Percentiles rank a stretch among this genome's conserved stretches.
Conservation (phyloP, 2,329 filamentous ascomycete species). For the Phialophora verrucosa region DNA sequence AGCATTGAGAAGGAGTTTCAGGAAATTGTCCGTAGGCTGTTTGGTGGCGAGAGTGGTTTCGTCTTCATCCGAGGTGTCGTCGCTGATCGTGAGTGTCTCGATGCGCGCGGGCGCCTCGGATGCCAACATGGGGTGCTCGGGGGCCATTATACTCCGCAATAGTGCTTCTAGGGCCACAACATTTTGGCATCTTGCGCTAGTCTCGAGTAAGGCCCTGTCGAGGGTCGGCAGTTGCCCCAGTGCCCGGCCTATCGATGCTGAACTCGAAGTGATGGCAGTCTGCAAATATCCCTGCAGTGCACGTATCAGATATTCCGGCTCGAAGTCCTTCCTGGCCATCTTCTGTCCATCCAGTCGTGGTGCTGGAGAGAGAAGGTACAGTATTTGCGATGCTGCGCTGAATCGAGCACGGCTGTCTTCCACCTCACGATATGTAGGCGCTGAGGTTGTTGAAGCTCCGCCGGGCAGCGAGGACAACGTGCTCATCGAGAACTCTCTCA, state of each 20-base stretch:
- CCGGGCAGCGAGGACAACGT: constrained; percentile 49
- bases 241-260: constrained; percentile 74
- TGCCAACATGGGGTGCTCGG: constrained; percentile 69
- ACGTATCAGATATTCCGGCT: constrained; percentile 74
- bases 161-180: constrained; percentile 85
- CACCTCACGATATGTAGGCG: constrained; percentile 61
- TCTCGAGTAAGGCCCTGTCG: constrained; percentile 79
- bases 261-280: constrained; percentile 76
- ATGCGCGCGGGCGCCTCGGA: constrained; percentile 28
- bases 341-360: constrained; percentile 45
- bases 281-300: constrained; percentile 83
- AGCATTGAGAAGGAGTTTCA: constrained; percentile 74
- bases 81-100: constrained; percentile 26
- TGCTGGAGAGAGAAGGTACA: constrained; percentile 81
- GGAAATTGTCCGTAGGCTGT: constrained; percentile 52
- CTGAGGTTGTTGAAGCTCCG: constrained; percentile 25
- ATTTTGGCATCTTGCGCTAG: constrained; percentile 85
- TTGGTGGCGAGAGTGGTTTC: constrained; percentile 17
- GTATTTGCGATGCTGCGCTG: constrained; percentile 72
- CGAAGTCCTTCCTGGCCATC: constrained; percentile 58
- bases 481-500: constrained; percentile 82
- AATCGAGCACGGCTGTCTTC: constrained; percentile 78
- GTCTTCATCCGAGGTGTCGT: constrained; percentile 20
- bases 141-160: constrained; percentile 70
- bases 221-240: constrained; percentile 80